These are phyloP conservation scores for Lithohypha guttulata DNA, from an alignment of 2,329 filamentous ascomycete genomes.

Conservation along the genomic window DNA sequence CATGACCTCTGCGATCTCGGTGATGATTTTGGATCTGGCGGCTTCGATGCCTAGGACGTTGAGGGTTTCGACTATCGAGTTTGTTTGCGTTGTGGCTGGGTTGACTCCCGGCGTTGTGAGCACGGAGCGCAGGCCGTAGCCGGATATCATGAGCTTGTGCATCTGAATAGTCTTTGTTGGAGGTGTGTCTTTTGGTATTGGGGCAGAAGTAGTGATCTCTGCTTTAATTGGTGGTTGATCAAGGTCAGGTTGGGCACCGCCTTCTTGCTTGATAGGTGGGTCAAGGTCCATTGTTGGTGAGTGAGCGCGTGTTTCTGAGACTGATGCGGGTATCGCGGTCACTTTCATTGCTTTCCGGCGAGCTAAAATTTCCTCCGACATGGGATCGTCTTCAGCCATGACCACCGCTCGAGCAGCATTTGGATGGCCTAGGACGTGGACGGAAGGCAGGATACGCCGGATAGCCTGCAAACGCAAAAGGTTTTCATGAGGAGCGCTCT, in stretches of 20 bases:
- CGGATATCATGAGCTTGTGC: slow-evolving; percentile 75
- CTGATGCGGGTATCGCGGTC: neutral
- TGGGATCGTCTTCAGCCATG: slow-evolving; percentile 22
- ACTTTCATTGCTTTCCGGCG: slow-evolving; percentile 8
- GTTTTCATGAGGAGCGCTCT: slow-evolving; percentile 49
- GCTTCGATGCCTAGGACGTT: slow-evolving; percentile 92
- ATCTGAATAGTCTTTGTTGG: slow-evolving; percentile 59
- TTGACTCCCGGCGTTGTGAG: slow-evolving; percentile 91
- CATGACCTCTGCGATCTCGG: slow-evolving; percentile 85
- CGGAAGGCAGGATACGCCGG: slow-evolving; percentile 66
- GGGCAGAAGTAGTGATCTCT: slow-evolving; percentile 26
- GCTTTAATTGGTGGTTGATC: slow-evolving; percentile 6
- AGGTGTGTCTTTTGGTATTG: slow-evolving; percentile 58
- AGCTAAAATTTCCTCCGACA: slow-evolving; percentile 19
- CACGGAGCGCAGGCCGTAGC: slow-evolving; percentile 78
- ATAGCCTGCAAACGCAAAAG: slow-evolving; percentile 74
- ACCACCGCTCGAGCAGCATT: slow-evolving; percentile 54
- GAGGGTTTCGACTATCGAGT: slow-evolving; percentile 80
- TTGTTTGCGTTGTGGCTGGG: slow-evolving; percentile 62
- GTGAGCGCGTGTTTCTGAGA: neutral
- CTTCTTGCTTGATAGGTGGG: slow-evolving; percentile 9
- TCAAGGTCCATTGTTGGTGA: slow-evolving; percentile 4
- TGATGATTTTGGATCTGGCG: slow-evolving; percentile 75
- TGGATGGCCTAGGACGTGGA: slow-evolving; percentile 84
- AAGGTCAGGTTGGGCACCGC: slow-evolving; percentile 1